Evolutionary conservation across 1,284 basidiomycete species (phyloP).

Genomic region (Salmacisia buchloeana): DNA sequence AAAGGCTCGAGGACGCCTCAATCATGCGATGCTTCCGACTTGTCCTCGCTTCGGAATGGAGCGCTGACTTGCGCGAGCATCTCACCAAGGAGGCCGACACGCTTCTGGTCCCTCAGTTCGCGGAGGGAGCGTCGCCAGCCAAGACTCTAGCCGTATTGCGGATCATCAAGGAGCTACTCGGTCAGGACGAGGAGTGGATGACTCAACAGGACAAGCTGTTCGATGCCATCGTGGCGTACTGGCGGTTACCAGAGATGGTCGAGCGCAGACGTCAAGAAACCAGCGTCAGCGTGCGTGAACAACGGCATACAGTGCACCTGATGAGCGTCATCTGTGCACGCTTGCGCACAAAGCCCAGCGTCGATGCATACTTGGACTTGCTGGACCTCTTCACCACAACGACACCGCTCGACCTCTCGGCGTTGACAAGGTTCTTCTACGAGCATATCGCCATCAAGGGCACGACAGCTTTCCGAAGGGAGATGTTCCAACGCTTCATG

Average conservation of each 20-base stretch:
- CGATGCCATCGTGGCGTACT: constrained; percentile 47
- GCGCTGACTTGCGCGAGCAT: constrained; percentile 35
- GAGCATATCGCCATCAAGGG: constrained; percentile 66
- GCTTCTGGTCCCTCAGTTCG: constrained; percentile 36
- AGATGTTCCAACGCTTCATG: constrained; percentile 77
- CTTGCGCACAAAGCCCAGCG: constrained; percentile 63
- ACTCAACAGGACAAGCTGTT: constrained; percentile 44
- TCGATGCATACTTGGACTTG: constrained; percentile 84
- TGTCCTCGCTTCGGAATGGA: constrained; percentile 35
- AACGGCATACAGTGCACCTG: constrained; percentile 9
- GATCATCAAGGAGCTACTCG: constrained; percentile 70
- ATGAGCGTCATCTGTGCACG: constrained; percentile 50
- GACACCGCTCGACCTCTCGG: constrained; percentile 74
- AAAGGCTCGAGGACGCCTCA: constrained; percentile 60
- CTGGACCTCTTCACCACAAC: constrained; percentile 76
- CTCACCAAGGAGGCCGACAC: constrained; percentile 25
- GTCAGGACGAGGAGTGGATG: constrained; percentile 68
- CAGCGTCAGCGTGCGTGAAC: constrained; percentile 11
- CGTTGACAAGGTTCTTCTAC: constrained; percentile 81
- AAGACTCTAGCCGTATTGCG: constrained; percentile 56
- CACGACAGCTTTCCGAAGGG: constrained; percentile 65
- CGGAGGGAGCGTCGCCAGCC: constrained; percentile 22
- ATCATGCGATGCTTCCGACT: constrained; percentile 41
- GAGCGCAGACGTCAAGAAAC: constrained; percentile 11
- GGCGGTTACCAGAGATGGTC: constrained; percentile 28